Conservation (phyloP, 495 filamentous ascomycete species). For the Saxophila tyrrhenica region DNA sequence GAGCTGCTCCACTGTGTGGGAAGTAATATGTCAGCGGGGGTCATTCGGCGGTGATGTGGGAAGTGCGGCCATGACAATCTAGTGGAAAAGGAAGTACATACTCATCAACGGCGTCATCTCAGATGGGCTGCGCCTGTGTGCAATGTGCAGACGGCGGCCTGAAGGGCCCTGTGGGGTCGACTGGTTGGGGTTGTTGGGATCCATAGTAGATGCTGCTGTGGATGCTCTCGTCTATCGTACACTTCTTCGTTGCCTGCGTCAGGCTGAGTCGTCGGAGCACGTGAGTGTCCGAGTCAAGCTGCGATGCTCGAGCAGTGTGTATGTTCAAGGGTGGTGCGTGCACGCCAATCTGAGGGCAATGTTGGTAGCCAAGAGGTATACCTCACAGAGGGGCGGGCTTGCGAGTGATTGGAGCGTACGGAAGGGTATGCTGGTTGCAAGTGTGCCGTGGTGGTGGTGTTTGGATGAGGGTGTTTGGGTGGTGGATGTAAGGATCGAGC, state of each 20-base stretch:
- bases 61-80: too few species aligned
- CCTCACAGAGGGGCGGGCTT: not conserved
- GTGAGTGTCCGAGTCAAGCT: not conserved
- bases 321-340: not conserved
- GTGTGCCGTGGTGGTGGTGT: not conserved
- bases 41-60: too few species aligned
- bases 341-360: not conserved
- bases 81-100: slow-evolving; percentile 48
- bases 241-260: not conserved
- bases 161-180: slow-evolving; percentile 45
- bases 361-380: not conserved
- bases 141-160: slow-evolving; percentile 90
- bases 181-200: slow-evolving; percentile 2
- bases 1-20: slow-evolving; percentile 70
- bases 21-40: slow-evolving; percentile 2
- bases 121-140: slow-evolving; percentile 91
- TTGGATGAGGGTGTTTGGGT: not conserved
- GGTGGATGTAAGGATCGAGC: not conserved
- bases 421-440: not conserved
- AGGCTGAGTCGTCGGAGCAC: not conserved
- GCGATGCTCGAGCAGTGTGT: not conserved
- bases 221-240: slow-evolving; percentile 2
- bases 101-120: slow-evolving; percentile 98
- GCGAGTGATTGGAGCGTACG: not conserved
- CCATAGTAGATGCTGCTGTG: slow-evolving; percentile 3